A percentile compares a stretch with the other conserved stretches of the same genome.
These are phyloP conservation scores for Geotrichum reessii DNA, from an alignment of 1,139 yeast genomes.

Conservation along the genomic window DNA sequence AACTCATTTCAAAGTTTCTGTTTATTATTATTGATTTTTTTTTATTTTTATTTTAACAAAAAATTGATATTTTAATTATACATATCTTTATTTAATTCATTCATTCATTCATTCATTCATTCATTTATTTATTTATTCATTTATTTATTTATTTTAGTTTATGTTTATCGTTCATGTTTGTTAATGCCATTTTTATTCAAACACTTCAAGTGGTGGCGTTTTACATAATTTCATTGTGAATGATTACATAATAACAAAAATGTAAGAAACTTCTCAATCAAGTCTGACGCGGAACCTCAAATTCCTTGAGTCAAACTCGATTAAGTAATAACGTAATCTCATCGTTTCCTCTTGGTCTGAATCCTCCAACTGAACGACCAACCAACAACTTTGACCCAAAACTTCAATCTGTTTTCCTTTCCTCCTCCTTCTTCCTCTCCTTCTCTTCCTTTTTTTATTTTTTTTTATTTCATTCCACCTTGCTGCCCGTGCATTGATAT, in stretches of 20 bases:
- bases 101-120: too few relatives aligned
- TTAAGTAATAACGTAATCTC: background rate
- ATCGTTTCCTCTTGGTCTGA: background rate
- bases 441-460: background rate
- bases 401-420: too few relatives aligned
- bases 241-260: background rate
- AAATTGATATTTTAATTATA: too few relatives aligned
- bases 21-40: too few relatives aligned
- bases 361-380: background rate
- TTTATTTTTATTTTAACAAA: too few relatives aligned
- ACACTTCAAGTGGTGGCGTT: background rate
- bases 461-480: background rate
- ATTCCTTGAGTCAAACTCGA: background rate
- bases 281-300: background rate
- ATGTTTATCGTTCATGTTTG: too few relatives aligned
- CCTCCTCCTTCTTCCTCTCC: conserved; percentile 3
- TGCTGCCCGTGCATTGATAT: background rate
- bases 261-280: background rate
- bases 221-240: too few relatives aligned
- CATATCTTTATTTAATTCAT: too few relatives aligned
- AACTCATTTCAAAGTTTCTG: too few relatives aligned
- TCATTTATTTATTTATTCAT: too few relatives aligned
- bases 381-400: background rate
- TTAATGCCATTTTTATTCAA: too few relatives aligned
- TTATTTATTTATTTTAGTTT: too few relatives aligned